A percentile compares a stretch with the other conserved stretches of the same genome.
Conservation (phyloP, 495 filamentous ascomycete species). For the Hypoxylon fragiforme region DNA sequence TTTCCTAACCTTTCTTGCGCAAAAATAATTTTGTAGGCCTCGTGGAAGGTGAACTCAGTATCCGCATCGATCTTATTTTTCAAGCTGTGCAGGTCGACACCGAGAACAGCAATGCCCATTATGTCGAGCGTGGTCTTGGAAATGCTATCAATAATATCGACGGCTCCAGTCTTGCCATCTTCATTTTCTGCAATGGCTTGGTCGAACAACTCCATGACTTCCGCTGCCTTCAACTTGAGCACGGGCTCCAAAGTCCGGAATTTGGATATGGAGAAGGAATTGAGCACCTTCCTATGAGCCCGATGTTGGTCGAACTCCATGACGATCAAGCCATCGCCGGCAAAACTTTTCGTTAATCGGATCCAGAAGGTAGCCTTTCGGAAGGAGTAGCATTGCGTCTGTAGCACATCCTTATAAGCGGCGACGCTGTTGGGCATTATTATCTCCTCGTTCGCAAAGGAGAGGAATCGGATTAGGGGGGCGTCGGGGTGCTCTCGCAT, state of each 20-base stretch:
- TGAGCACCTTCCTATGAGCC: slow-evolving; percentile 16
- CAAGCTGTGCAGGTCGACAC: slow-evolving; percentile 65
- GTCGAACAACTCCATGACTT: slow-evolving; percentile 8
- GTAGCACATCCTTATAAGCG: slow-evolving; percentile 12
- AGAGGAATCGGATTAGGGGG: slow-evolving; percentile 16
- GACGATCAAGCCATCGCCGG: slow-evolving; percentile 18
- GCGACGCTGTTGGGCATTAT: slow-evolving; percentile 10
- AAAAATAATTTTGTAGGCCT: slow-evolving; percentile 23
- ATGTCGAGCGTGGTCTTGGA: slow-evolving; percentile 63
- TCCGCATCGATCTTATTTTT: slow-evolving; percentile 9
- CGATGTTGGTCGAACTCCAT: slow-evolving; percentile 23
- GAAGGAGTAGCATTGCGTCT: slow-evolving; percentile 21
- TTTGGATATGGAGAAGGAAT: slow-evolving; percentile 1
- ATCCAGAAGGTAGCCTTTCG: slow-evolving; percentile 4
- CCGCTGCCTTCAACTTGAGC: background rate
- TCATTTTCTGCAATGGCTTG: slow-evolving; percentile 1
- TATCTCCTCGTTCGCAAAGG: slow-evolving; percentile 13
- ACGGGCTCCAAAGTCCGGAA: slow-evolving; percentile 1
- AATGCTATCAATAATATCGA: slow-evolving; percentile 8
- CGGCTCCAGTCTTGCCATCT: background rate
- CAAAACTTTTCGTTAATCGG: slow-evolving; percentile 8
- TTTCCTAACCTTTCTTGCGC: slow-evolving; percentile 28
- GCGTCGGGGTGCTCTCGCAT: slow-evolving; percentile 7
- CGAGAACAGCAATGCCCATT: slow-evolving; percentile 68
- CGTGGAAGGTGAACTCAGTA: slow-evolving; percentile 8